Evolutionary conservation across 192 early-diverging fungal genomes (phyloP), one percentile per base, ranked within the genome.

Genomic region (Coemansia sp.): DNA sequence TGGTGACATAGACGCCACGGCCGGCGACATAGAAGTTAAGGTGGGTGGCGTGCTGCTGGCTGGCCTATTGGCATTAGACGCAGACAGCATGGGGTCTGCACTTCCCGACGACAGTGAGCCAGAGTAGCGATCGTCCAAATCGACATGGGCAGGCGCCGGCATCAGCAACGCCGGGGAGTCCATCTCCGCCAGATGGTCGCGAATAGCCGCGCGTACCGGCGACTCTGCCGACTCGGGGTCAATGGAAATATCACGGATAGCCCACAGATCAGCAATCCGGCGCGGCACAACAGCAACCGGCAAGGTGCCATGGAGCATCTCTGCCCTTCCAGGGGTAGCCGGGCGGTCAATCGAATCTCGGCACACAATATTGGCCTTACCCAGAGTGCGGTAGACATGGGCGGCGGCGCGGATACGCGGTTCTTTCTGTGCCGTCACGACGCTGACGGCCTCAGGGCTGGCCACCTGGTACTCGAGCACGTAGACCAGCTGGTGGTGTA

Each of bases 401-500:
- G 67, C 60, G 2, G 58, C 51, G 0, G 60, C 56, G 19, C 38
- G 20, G 19, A 64, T 50, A 5, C 67, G 46, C 10, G 59, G 44
- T 29, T 56, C 46, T 1, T 39, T 25, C 8, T 47, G 41, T n/a
- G n/a, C n/a, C n/a, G n/a, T n/a, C 38, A 39, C 32, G 6, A 44
- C 23, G 3, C 31, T 35, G 12, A 36, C 32, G 33, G 12, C 17
- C 39, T 43, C 44, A 28, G 29, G 36, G 26, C 26, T 28, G 25
- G 28, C 46, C 32, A 16, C 22, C 27, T 42, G 43, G 41, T 70
- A 71, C 32, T 59, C 51, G n/a, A 71, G 46, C 22, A 50, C 51
- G 29, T 71, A 71, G 18, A 52, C 59, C 12, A 71, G 50, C 52
- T 71, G 67, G 47, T 71, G 67, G 34, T 64, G 67, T 0, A 71